A percentile compares a stretch with the other conserved stretches of the same genome.
Evolutionary conservation across 441 rosid genomes (phyloP).

Genomic region (Syzygium syzygioides): DNA sequence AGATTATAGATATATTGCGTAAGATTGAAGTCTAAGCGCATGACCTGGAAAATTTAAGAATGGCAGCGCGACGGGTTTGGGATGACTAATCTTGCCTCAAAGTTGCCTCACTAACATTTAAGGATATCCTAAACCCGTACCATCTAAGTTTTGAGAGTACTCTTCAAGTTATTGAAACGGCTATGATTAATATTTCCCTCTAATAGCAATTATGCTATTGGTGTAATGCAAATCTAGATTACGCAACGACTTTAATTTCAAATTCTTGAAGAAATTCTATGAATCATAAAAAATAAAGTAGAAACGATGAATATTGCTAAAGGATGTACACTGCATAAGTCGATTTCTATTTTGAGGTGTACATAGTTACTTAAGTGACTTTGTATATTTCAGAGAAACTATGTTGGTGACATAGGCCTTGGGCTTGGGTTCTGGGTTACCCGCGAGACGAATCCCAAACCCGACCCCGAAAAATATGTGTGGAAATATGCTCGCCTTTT

Average conservation of each 20-base stretch:
- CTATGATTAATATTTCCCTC: background rate
- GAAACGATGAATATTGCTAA: background rate
- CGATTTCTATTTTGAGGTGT: background rate
- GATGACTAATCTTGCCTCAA: too few species aligned
- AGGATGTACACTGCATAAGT: background rate
- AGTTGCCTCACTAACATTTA: accelerated
- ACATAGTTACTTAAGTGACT: accelerated
- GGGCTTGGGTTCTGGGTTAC: background rate
- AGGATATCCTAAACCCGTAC: accelerated
- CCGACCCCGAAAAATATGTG: background rate
- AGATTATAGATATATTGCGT: background rate
- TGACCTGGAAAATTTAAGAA: background rate
- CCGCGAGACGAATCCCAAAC: background rate
- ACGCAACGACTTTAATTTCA: background rate
- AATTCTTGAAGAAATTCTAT: background rate
- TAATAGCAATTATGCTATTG: background rate
- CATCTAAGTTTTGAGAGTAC: background rate
- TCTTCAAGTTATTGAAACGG: accelerated
- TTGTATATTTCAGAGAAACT: accelerated
- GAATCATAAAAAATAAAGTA: background rate
- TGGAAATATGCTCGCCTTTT: background rate
- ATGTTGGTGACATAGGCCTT: background rate
- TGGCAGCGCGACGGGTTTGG: background rate
- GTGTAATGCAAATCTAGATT: background rate
- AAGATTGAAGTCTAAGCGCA: background rate